phyloP scores from a whole-genome alignment of 2,329 filamentous ascomycete species.

The Aureobasidium subglaciale region DNA sequence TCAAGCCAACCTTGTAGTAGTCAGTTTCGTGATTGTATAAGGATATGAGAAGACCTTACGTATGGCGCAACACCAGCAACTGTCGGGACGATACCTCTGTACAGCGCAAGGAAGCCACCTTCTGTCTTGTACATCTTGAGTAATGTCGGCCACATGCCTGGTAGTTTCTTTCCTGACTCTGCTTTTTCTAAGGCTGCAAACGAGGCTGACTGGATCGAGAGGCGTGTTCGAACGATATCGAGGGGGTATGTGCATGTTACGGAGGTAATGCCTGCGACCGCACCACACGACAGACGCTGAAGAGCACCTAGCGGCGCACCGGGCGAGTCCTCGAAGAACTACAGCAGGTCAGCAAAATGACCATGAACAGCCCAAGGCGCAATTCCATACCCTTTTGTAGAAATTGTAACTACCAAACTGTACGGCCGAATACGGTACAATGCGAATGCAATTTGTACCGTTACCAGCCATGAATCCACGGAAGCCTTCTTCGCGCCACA shows the following conservation, averaged over 20 bases:
- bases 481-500: constrained; percentile 97
- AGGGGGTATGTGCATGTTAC: constrained; percentile 93
- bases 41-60: constrained; percentile 40
- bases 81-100: constrained; percentile 88
- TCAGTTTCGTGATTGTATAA: constrained; percentile 15
- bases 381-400: constrained; percentile 73
- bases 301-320: constrained; percentile 67
- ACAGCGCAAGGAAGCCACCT: constrained; percentile 78
- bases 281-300: constrained; percentile 79
- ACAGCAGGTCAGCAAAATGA: constrained; percentile 2
- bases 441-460: constrained; percentile 95
- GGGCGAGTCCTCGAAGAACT: constrained; percentile 70
- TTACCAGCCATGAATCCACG: constrained; percentile 96
- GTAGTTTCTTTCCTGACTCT: constrained; percentile 56
- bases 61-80: constrained; percentile 94
- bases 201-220: constrained; percentile 96
- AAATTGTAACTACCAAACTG: constrained; percentile 98
- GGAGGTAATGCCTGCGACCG: constrained; percentile 87
- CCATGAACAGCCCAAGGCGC: neutral
- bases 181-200: constrained; percentile 67
- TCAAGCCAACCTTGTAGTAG: constrained; percentile 67
- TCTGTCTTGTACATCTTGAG: constrained; percentile 81
- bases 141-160: constrained; percentile 89
- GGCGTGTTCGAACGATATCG: constrained; percentile 89
- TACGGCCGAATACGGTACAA: constrained; percentile 95